Conservation (phyloP, 2,329 filamentous ascomycete genomes). For the Beauveria bassiana region DNA sequence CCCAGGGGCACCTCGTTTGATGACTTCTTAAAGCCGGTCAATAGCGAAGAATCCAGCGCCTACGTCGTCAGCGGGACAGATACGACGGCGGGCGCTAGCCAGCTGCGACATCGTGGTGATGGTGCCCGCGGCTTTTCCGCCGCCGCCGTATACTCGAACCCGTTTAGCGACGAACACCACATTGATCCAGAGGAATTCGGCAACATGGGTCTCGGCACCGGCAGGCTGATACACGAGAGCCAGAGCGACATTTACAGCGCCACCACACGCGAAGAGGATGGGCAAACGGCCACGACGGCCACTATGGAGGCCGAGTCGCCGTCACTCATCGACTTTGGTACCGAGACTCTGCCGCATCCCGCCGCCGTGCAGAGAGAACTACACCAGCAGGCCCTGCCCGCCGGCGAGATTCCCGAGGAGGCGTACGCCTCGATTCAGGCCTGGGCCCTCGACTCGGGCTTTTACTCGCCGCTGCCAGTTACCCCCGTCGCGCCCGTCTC, state of each 20-base stretch:
- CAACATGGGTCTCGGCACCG: constrained; percentile 29
- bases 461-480: constrained; percentile 53
- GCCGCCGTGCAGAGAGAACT: constrained; percentile 29
- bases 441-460: constrained; percentile 52
- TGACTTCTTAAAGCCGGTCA: constrained; percentile 48
- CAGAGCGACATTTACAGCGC: constrained; percentile 51
- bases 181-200: constrained; percentile 41
- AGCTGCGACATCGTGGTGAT: constrained; percentile 41
- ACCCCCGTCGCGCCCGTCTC: constrained; percentile 41
- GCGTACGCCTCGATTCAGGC: constrained; percentile 56
- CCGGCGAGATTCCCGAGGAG: constrained; percentile 37
- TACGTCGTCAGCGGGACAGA: constrained; percentile 52
- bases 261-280: constrained; percentile 36
- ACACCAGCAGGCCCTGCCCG: constrained; percentile 46
- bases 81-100: constrained; percentile 34
- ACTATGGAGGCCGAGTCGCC: constrained; percentile 20
- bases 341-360: constrained; percentile 18
- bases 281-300: constrained; percentile 15
- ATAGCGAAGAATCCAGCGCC: constrained; percentile 43
- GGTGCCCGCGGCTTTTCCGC: constrained; percentile 36
- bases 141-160: constrained; percentile 45
- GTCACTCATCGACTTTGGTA: constrained; percentile 26
- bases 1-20: constrained; percentile 44
- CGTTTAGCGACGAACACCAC: constrained; percentile 50
- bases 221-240: constrained; percentile 38